Base-by-base conservation (phyloP, 805 yeast species). In the Trichomonascus vanleenenianus region DNA sequence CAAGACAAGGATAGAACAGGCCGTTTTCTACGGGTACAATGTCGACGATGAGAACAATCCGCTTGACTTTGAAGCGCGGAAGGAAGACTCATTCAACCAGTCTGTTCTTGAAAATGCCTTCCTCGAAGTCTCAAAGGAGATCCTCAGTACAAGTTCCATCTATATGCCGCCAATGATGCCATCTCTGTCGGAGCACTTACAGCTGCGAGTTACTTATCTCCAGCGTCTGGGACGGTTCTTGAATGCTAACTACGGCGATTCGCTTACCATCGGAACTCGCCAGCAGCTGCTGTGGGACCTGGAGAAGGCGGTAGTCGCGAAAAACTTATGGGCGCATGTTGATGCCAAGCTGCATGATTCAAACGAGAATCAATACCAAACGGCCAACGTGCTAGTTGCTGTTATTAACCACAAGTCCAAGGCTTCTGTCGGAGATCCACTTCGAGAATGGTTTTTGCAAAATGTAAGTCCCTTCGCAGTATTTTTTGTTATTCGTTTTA, bases 1-100 rank as follows among this genome's bases (percentile, higher is more conserved):
- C 30, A 81, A 81, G 57, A 75, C 86, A 0, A 89, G 81, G 54
- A 76, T 91, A 18, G 93, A 83, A 53, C 97, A 89, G 62, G 95
- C 89, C 0, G 76, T 89, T 1, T 83, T 81, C 55, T 84, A 77
- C 50, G 73, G 78, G 2, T 31, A 33, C 30, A 30, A 31, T 15
- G 63, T 60, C 8, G 53, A 64, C 4, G 55, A 57, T 1, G 56
- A 61, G 15, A 43, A 40, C 9, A 75, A 69, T 47, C 80, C 81
- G 5, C 58, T 79, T 15, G 69, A 70, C 19, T 76, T 79, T 50
- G 68, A 62, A 57, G 73, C 63, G n/a, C 46, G 53, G 32, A 56
- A 59, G 2, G 73, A 70, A 11, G 63, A 76, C 2, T 70, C 71
- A 7, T 63, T 78, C 46, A 72, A 72, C 25, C 49, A 60, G 1